Percentiles rank a stretch among this genome's conserved stretches.
phyloP scores from a whole-genome alignment of 306 rosid genomes.

The Abrus precatorius region DNA sequence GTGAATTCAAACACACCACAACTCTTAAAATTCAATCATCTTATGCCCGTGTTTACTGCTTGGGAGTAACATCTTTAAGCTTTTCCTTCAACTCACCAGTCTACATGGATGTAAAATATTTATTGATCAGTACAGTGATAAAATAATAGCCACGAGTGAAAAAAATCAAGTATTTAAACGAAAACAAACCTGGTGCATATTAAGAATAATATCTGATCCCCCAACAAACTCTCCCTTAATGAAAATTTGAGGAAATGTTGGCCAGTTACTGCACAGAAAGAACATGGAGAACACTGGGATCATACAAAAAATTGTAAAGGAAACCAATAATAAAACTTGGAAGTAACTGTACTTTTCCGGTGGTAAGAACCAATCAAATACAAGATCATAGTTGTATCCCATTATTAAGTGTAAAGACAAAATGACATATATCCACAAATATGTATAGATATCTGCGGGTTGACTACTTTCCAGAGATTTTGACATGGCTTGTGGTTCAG shows the following conservation, averaged over 20 bases:
- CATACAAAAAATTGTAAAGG: background rate
- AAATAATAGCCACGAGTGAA: conserved; percentile 5
- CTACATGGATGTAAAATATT: conserved; percentile 53
- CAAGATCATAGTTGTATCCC: background rate
- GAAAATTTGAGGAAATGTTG: conserved; percentile 93
- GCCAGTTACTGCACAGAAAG: conserved; percentile 71
- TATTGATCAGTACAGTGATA: too few relatives aligned
- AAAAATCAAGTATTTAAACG: conserved; percentile 1
- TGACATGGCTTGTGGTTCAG: conserved; percentile 11
- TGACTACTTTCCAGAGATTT: background rate
- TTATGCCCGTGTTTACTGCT: conserved; percentile 42
- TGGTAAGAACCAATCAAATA: background rate
- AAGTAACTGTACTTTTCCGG: background rate
- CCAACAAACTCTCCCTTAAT: conserved; percentile 94
- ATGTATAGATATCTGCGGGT: background rate
- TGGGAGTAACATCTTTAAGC: conserved; percentile 52
- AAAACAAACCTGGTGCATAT: conserved; percentile 77
- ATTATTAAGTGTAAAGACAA: background rate
- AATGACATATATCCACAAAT: background rate
- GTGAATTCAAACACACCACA: too few relatives aligned
- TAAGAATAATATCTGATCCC: conserved; percentile 89
- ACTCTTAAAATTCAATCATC: conserved; percentile 23
- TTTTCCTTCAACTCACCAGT: conserved; percentile 62
- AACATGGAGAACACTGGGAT: conserved; percentile 11
- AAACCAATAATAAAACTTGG: background rate